These are phyloP conservation scores for Boletus sp. DNA, from an alignment of 768 basidiomycete species.

Conservation along the genomic window DNA sequence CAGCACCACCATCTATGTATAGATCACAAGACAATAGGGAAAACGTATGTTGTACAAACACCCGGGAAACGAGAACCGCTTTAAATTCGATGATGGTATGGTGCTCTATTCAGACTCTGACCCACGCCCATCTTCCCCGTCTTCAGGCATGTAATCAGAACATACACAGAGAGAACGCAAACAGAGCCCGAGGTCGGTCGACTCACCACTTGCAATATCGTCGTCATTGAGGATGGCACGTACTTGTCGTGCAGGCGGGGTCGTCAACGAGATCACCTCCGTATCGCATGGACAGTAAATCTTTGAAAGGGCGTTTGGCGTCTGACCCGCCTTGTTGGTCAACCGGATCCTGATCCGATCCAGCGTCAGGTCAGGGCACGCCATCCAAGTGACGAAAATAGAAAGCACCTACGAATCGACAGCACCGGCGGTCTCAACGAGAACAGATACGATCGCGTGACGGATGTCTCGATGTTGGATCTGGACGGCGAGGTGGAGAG, in stretches of 20 bases:
- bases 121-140: background rate
- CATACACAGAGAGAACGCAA: background rate
- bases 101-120: background rate
- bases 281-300: slow-evolving; percentile 22
- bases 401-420: slow-evolving; percentile 20
- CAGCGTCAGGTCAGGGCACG: background rate
- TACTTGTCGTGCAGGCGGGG: slow-evolving; percentile 17
- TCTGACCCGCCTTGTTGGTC: slow-evolving; percentile 28
- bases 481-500: slow-evolving; percentile 28
- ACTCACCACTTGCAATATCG: slow-evolving; percentile 24
- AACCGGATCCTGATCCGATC: slow-evolving; percentile 18
- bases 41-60: background rate
- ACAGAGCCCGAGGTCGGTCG: background rate
- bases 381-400: background rate
- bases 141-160: slow-evolving; percentile 6
- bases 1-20: background rate
- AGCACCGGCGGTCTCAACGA: slow-evolving; percentile 26
- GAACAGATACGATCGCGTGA: slow-evolving; percentile 19
- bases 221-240: slow-evolving; percentile 1
- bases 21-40: background rate
- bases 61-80: background rate
- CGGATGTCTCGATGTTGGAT: slow-evolving; percentile 14
- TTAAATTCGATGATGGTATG: background rate
- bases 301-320: slow-evolving; percentile 21
- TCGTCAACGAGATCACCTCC: slow-evolving; percentile 18